These are phyloP conservation scores for Talaromyces islandicus DNA, from an alignment of 2,329 filamentous ascomycete species.

Conservation along the genomic window DNA sequence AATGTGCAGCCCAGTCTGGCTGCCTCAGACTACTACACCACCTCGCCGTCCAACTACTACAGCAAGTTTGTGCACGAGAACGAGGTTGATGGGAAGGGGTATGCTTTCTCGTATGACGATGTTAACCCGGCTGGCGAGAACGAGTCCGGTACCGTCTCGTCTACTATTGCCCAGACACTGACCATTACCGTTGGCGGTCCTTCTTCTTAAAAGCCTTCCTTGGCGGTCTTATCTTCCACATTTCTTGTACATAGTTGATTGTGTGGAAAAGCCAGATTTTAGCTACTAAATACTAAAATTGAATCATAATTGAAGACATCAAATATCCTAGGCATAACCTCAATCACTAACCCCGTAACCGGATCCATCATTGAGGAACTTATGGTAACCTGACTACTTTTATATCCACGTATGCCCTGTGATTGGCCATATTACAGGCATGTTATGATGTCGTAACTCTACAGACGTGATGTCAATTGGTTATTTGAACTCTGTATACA, in stretches of 20 bases:
- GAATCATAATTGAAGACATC: background rate
- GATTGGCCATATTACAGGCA: no score
- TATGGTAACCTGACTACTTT: background rate
- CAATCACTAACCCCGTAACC: no score
- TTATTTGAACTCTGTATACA: background rate
- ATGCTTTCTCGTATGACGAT: conserved; percentile 64
- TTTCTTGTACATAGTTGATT: background rate
- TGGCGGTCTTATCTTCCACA: background rate
- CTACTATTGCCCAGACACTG: conserved; percentile 40
- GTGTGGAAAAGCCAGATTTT: background rate
- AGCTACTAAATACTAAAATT: background rate
- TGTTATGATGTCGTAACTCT: background rate
- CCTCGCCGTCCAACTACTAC: conserved; percentile 41
- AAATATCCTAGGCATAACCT: background rate
- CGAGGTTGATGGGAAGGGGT: conserved; percentile 55
- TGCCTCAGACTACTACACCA: conserved; percentile 39
- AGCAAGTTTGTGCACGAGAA: conserved; percentile 50
- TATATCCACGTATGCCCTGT: background rate
- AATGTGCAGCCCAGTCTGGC: conserved; percentile 39
- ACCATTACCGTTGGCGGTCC: conserved; percentile 44
- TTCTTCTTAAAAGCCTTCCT: background rate
- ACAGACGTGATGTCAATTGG: background rate
- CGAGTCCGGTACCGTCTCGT: conserved; percentile 44
- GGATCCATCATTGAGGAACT: background rate
- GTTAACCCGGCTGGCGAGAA: conserved; percentile 55